Base-by-base conservation (phyloP, 78 protist species). In the Polysphondylium violaceum region DNA sequence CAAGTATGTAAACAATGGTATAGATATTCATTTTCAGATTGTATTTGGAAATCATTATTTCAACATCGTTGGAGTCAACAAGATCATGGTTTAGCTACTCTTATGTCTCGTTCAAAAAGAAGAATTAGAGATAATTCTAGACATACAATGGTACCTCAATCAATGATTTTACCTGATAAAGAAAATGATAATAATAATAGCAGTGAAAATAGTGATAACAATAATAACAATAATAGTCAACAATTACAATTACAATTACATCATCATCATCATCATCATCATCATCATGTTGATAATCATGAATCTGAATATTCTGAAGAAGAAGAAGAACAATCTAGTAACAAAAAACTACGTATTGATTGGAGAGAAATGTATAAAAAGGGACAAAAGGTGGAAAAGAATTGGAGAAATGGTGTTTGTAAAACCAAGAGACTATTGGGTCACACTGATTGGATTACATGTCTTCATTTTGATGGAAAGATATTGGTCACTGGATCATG, bases 281-380 rank as follows among this genome's bases (percentile, higher is more conserved):
- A 8, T 2, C 29, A 38, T 25, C 14, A 0, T 17, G 25, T 35
- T 14, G 47, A 58, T 0, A 3, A 59, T 40, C 14, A 12, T 17
- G 41, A 23, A 14, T 21, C 2, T 8, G 60, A 51, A 29, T 16
- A 74, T 47, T 17, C 19, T 35, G 63, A 33, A 12, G 9, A 4
- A 35, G 41, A 76, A 7, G 29, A 81, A 8, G 60, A 68, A n/a
- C 23, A 65, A 0, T 3, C 35, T n/a, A 16, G 3, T 21, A 33
- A 72, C 9, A 81, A 81, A 72, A 31, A 77, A 23, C 9, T 81
- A n/a, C 64, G 77, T 56, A 55, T 67, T 33, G 89, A 81, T 55
- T 81, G 89, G 89, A 47, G 89, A 47, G 77, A 68, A 29, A 29
- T 81, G 6, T 78, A 63, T 78, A 25, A 53, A n/a, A 78, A 78